These are phyloP conservation scores for Leishmania amazonensis DNA, from an alignment of 208 protist species.

Conservation along the genomic window DNA sequence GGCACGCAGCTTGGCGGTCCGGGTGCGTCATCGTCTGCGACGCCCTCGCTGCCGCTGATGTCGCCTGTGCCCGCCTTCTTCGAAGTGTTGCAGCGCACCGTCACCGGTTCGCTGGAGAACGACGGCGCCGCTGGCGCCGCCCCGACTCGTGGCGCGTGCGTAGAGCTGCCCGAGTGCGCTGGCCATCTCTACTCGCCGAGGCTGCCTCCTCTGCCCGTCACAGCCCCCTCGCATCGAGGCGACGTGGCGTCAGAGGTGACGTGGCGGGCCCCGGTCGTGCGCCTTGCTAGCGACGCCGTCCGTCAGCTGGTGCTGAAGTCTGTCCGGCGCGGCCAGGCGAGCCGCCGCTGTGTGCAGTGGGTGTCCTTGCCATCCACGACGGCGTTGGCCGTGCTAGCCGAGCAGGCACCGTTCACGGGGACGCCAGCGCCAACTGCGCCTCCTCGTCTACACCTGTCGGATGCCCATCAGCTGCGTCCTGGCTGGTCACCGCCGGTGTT, in stretches of 20 bases:
- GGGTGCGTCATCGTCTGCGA: background rate
- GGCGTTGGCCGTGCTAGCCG: slow-evolving; percentile 9
- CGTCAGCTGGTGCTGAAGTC: slow-evolving; percentile 15
- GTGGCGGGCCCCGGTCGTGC: slow-evolving; percentile 15
- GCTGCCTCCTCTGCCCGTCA: background rate
- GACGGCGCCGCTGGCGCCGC: background rate
- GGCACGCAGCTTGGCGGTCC: slow-evolving; percentile 6
- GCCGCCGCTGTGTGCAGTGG: slow-evolving; percentile 46
- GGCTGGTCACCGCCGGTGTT: slow-evolving; percentile 33
- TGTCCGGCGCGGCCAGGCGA: slow-evolving; percentile 17
- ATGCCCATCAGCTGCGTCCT: slow-evolving; percentile 5
- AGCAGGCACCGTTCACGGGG: background rate
- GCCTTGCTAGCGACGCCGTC: slow-evolving; percentile 19
- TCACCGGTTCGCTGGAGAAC: background rate
- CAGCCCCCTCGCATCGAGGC: background rate
- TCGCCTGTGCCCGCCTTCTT: slow-evolving; percentile 29
- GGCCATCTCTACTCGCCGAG: slow-evolving; percentile 12
- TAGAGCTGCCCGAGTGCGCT: slow-evolving; percentile 12
- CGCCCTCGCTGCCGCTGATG: background rate
- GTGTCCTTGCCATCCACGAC: slow-evolving; percentile 34
- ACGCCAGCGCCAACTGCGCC: background rate
- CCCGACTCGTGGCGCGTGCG: background rate
- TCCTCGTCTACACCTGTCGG: slow-evolving; percentile 7
- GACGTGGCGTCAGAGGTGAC: background rate
- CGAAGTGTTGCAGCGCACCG: slow-evolving; percentile 15